These are phyloP conservation scores for Begonia peltatifolia DNA, from an alignment of 306 rosid genomes.

Conservation along the genomic window DNA sequence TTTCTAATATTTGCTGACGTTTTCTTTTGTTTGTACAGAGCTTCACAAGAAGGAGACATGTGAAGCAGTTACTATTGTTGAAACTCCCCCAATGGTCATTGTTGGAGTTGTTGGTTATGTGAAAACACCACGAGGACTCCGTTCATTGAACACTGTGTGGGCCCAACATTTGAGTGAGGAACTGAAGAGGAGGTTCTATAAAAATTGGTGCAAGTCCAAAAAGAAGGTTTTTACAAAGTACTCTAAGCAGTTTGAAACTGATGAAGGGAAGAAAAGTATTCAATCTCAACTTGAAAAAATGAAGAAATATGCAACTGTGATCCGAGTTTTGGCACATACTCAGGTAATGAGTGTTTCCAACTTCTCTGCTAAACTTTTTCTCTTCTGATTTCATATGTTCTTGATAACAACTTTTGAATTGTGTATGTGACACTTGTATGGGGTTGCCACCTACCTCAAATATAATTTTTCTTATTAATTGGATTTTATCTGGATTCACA, in stretches of 20 bases:
- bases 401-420: too few relatives aligned
- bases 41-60: conserved; percentile 89
- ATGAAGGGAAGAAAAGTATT: conserved; percentile 59
- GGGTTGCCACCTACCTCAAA: too few relatives aligned
- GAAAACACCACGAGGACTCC: conserved; percentile 85
- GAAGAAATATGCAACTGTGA: conserved; percentile 55
- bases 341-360: conserved; percentile 29
- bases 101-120: conserved; percentile 85
- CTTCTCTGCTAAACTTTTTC: background rate
- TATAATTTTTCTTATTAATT: too few relatives aligned
- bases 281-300: conserved; percentile 57
- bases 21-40: conserved; percentile 19
- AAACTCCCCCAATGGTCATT: conserved; percentile 74
- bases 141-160: conserved; percentile 67
- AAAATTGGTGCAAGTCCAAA: conserved; percentile 90
- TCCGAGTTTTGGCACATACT: conserved; percentile 78
- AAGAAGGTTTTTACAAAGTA: conserved; percentile 77
- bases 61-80: conserved; percentile 72
- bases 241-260: conserved; percentile 55
- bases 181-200: conserved; percentile 61
- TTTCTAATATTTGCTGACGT: background rate
- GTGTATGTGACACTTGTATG: too few relatives aligned
- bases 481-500: too few relatives aligned
- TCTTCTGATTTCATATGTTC: too few relatives aligned
- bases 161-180: conserved; percentile 84